These are phyloP conservation scores for Diplodia intermedia DNA, from an alignment of 2,329 filamentous ascomycete species.

Conservation along the genomic window DNA sequence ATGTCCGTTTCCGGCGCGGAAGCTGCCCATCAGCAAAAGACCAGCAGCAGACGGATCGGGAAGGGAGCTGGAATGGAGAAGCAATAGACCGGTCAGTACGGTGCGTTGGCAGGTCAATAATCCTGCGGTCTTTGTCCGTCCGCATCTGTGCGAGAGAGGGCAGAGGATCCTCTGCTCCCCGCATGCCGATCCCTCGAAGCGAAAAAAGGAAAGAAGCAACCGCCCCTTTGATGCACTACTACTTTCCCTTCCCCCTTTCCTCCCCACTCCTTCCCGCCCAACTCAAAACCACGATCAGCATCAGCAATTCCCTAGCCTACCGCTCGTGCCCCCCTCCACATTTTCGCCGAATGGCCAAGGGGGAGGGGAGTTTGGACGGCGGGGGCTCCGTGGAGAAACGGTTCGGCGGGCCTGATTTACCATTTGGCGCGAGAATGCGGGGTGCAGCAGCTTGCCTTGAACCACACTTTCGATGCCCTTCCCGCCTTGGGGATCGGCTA, in stretches of 20 bases:
- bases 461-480: neutral
- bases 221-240: neutral
- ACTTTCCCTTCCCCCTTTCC: neutral
- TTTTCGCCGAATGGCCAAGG: neutral
- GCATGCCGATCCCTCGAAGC: slow-evolving; percentile 3
- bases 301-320: neutral
- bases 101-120: neutral
- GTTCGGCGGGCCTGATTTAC: neutral
- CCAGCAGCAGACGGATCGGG: neutral
- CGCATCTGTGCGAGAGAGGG: neutral
- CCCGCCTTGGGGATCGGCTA: neutral
- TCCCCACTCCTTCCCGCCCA: neutral
- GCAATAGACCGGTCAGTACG: neutral
- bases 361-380: neutral
- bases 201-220: neutral
- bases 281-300: neutral
- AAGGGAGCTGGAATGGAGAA: neutral
- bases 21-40: neutral
- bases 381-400: neutral
- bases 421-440: neutral
- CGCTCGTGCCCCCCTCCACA: slow-evolving; percentile 5
- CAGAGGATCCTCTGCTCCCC: neutral
- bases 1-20: neutral
- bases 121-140: neutral
- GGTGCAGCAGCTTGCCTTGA: too few species aligned